phyloP scores from a whole-genome alignment of 1,284 basidiomycete species.

The Tetrapyrgos nigripes region DNA sequence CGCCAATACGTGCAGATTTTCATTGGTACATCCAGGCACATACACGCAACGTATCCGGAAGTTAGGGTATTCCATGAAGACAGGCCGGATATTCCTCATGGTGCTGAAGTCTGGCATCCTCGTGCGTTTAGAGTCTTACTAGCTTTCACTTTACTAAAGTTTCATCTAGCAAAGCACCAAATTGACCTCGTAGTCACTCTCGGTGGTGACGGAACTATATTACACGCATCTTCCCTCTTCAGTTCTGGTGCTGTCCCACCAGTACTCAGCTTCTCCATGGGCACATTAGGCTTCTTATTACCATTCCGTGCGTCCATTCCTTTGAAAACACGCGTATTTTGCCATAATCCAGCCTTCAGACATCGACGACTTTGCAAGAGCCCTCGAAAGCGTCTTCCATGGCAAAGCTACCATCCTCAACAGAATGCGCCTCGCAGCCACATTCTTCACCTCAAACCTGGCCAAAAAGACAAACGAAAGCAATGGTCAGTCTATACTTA shows the following conservation, averaged over 20 bases:
- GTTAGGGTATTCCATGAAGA: slow-evolving; percentile 82
- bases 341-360: slow-evolving; percentile 48
- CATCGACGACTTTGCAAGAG: slow-evolving; percentile 81
- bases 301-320: slow-evolving; percentile 81
- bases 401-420: slow-evolving; percentile 84
- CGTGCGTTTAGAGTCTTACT: slow-evolving; percentile 41
- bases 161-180: slow-evolving; percentile 49
- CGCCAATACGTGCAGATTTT: slow-evolving; percentile 7
- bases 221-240: slow-evolving; percentile 94
- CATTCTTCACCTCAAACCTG: slow-evolving; percentile 70
- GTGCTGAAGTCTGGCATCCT: slow-evolving; percentile 68
- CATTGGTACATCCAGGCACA: slow-evolving; percentile 53
- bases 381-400: slow-evolving; percentile 77
- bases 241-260: slow-evolving; percentile 90
- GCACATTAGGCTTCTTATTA: slow-evolving; percentile 91
- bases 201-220: slow-evolving; percentile 95
- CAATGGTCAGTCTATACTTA: slow-evolving; percentile 54
- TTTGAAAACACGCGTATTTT: not conserved
- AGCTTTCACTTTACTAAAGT: slow-evolving; percentile 17
- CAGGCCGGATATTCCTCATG: slow-evolving; percentile 67
- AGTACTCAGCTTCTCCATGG: slow-evolving; percentile 96
- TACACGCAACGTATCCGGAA: slow-evolving; percentile 68
- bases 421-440: slow-evolving; percentile 87
- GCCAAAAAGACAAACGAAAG: slow-evolving; percentile 58
- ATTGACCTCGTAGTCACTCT: slow-evolving; percentile 92